Percentiles rank a stretch among this genome's conserved stretches.
Conservation (phyloP, 805 yeast genomes). For the Starmerella tilneyi region DNA sequence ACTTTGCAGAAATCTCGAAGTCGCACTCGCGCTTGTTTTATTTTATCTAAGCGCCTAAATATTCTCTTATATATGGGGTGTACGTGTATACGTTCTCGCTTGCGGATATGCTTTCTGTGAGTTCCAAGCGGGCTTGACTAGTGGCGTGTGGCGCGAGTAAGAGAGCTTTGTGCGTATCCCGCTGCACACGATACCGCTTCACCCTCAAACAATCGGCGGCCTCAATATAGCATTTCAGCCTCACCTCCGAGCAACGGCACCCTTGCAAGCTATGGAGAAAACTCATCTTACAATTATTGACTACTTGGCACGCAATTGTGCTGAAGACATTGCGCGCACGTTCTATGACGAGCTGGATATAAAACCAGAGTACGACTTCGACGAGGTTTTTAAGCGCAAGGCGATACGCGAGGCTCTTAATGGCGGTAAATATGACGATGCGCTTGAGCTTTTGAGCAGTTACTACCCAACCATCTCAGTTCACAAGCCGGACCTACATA, state of each 20-base stretch:
- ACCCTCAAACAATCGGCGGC: no score
- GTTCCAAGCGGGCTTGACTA: no score
- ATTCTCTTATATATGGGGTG: not conserved
- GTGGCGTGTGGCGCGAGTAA: no score
- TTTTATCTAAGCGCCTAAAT: not conserved
- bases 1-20: no score
- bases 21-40: no score
- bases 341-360: slow-evolving; percentile 5
- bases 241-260: not conserved
- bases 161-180: no score
- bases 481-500: not conserved
- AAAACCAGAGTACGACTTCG: slow-evolving; percentile 1
- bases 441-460: not conserved
- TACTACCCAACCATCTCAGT: not conserved
- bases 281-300: slow-evolving; percentile 5
- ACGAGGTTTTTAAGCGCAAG: not conserved
- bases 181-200: no score
- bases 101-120: no score
- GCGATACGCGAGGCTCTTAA: slow-evolving; percentile 1
- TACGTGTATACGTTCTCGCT: no score
- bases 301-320: not conserved
- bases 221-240: no score
- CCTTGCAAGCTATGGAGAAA: not conserved
- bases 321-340: not conserved
- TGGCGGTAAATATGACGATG: not conserved